Evolutionary conservation across 1,139 yeast species (phyloP).

Genomic region (Candida tetrigidarum): DNA sequence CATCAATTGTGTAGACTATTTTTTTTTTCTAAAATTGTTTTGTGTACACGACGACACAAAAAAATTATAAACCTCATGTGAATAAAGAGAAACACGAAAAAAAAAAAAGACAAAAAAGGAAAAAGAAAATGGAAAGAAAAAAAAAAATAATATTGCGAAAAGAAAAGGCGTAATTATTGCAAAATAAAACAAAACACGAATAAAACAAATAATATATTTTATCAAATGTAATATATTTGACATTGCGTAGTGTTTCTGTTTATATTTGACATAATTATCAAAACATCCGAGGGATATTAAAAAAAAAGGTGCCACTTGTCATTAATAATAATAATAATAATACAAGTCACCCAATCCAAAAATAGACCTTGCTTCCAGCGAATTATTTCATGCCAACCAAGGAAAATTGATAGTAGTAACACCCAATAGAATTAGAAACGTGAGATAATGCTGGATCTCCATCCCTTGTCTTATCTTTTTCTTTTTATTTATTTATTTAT

Average conservation of each 20-base stretch:
- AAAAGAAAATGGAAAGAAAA: not conserved
- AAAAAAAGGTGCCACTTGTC: too few species aligned
- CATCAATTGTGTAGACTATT: not conserved
- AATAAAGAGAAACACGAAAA: not conserved
- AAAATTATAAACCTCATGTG: not conserved
- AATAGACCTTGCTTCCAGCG: too few species aligned
- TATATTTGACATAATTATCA: not conserved
- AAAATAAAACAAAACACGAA: not conserved
- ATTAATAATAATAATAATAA: too few species aligned
- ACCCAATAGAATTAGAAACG: too few species aligned
- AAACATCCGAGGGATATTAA: not conserved
- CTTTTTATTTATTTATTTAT: too few species aligned
- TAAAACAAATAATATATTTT: not conserved
- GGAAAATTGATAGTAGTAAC: too few species aligned
- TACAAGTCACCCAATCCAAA: too few species aligned
- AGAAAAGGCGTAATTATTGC: not conserved
- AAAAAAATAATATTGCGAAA: not conserved
- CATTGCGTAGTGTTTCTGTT: not conserved
- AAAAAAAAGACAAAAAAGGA: not conserved
- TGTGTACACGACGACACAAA: not conserved
- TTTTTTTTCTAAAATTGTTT: not conserved
- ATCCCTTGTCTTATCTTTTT: too few species aligned
- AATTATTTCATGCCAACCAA: too few species aligned
- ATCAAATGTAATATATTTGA: too few species aligned
- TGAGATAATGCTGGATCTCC: too few species aligned